Evolutionary conservation across 257 asterid genomes (phyloP).

Genomic region (Mitragyna speciosa): DNA sequence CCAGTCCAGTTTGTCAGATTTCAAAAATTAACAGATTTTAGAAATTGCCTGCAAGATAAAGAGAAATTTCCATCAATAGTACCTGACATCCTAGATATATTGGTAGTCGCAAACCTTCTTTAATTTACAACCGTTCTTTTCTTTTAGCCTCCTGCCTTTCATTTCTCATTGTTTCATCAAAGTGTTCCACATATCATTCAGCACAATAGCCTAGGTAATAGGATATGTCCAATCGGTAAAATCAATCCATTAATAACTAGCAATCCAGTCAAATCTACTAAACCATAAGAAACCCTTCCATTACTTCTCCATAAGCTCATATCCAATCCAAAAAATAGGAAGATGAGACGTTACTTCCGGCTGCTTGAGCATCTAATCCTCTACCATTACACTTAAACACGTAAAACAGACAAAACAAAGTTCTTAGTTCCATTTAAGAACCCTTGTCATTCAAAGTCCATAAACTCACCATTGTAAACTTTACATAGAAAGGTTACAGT

Average conservation of each 20-base stretch:
- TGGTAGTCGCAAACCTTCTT: neutral
- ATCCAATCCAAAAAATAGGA: neutral
- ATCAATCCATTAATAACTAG: neutral
- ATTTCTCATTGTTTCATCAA: neutral
- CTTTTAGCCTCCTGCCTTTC: neutral
- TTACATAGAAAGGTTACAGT: neutral
- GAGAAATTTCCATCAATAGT: neutral
- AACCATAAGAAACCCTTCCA: no score
- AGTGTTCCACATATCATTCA: neutral
- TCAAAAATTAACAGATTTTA: neutral
- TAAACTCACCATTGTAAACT: no score
- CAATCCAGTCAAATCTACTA: neutral
- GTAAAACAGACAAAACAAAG: neutral
- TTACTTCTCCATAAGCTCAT: no score
- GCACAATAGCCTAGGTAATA: neutral
- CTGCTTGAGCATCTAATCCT: neutral
- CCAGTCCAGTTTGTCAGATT: neutral
- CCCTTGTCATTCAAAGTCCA: neutral
- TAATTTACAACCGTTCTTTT: neutral
- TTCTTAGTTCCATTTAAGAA: neutral
- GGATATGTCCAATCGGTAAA: neutral
- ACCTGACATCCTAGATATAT: neutral
- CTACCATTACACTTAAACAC: neutral
- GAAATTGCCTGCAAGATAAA: neutral
- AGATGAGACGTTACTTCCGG: neutral